Evolutionary conservation across 163 green algal genomes (phyloP).

Genomic region (Scenedesmus sp.): DNA sequence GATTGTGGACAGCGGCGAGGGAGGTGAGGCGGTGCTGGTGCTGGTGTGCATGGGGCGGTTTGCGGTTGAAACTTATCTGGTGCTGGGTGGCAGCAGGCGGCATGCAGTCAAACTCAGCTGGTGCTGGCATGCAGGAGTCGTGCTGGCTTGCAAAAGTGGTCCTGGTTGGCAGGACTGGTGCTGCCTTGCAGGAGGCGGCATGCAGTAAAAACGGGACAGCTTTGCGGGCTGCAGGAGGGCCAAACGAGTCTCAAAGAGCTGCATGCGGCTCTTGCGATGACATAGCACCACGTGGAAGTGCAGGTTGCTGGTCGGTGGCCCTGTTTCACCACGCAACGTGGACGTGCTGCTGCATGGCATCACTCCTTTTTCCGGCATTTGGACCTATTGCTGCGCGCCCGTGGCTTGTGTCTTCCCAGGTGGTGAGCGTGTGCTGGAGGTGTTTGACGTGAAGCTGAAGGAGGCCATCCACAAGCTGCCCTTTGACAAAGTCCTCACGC

Average conservation of each 20-base stretch:
- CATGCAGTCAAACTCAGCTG: not conserved
- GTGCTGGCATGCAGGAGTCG: not conserved
- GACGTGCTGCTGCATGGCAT: not conserved
- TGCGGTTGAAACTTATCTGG: too few species aligned
- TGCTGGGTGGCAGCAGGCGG: not conserved
- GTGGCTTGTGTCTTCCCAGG: constrained; percentile 50
- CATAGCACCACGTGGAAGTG: not conserved
- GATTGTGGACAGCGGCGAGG: constrained; percentile 90
- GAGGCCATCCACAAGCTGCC: constrained; percentile 91
- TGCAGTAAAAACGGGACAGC: not conserved
- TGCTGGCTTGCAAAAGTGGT: too few species aligned
- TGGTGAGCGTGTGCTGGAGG: constrained; percentile 83
- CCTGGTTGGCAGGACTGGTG: too few species aligned
- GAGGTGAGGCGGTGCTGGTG: constrained; percentile 62
- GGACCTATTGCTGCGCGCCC: not conserved
- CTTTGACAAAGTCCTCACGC: constrained; percentile 91
- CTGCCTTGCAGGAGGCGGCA: not conserved
- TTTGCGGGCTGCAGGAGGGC: not conserved
- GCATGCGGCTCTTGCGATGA: too few species aligned
- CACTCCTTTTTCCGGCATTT: not conserved
- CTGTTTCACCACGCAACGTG: not conserved
- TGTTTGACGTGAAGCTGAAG: constrained; percentile 96
- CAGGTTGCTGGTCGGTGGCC: too few species aligned
- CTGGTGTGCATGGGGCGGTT: not conserved
- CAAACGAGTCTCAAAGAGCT: not conserved